Base-by-base conservation (phyloP, 2,329 filamentous ascomycete genomes). In the Fusarium haematococcum region DNA sequence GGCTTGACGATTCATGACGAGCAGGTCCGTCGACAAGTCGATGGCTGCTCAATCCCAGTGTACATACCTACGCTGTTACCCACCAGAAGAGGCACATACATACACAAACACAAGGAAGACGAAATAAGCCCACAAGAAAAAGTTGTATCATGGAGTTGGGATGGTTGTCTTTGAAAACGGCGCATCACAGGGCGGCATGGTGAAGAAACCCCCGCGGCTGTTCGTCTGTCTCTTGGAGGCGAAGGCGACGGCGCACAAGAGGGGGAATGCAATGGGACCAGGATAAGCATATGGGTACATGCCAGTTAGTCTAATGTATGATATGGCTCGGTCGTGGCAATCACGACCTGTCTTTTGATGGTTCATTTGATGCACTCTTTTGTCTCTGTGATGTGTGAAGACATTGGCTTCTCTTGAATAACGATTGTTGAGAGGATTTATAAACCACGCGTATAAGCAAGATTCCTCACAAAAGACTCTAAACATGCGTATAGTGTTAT, bases 271-370 rank as follows among this genome's bases (percentile, higher is more conserved):
- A 69, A 65, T 68, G 63, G 65, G 68, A 54, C 52, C 39, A 65
- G 68, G 70, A 78, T 77, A 76, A 61, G 59, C 70, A 71, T 68
- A 71, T 69, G 72, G 74, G 63, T 75, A 76, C 65, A 60, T 65
- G 66, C 61, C 56, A 73, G 52, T 73, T 70, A 79, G 62, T 70
- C 68, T 75, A 78, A 77, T 79, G 77, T 79, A 79, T 74, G 70
- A 77, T 77, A 74, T 66, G 64, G 66, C 67, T 63, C 67, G 67
- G 60, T 77, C 74, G 67, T 64, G 27, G 57, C 35, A 65, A 52
- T 56, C 48, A 58, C 71, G 73, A 74, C 71, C 61, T 63, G 57
- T 66, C 65, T 67, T 33, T 67, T 52, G 60, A 68, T 70, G 52
- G 71, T 30, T 70, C 23, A 70, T 56, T 67, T 63, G 43, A 48